Base-by-base conservation (phyloP, 257 asterid genomes). In the Paraleonurus japonicus region DNA sequence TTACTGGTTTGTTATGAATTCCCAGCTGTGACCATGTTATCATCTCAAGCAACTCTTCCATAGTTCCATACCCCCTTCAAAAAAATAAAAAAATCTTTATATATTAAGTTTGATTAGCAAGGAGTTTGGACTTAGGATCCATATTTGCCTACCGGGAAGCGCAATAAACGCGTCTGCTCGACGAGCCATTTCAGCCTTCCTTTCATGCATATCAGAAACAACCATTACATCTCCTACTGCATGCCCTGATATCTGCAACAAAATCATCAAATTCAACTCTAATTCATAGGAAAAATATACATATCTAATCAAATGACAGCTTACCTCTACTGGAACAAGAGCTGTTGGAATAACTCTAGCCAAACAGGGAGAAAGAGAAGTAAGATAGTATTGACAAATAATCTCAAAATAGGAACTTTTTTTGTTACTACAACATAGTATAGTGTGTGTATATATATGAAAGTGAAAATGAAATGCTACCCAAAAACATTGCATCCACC, bases 121-220 rank as follows among this genome's bases (percentile, higher is more conserved):
- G 53, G 24, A 30, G 4, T 10, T 63, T 26, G 37, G 22, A 41
- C 30, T 9, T 67, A 33, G 35, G n/a, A 16, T 48, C 35, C 30
- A 20, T 22, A 60, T 24, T 32, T 50, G 3, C 54, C 24, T 66
- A 87, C 90, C 94, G 8, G 94, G 90, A 59, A 87, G 89, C 10
- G 94, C 94, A 26, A 87, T 75, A 70, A 87, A 83, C 28, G 89
- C 89, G 6, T 87, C 86, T 3, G 90, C 87, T 33, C 79, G 69
- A 64, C 80, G 59, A 50, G 94, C 94, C 94, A 87, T 87, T 58
- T 85, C 86, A 20, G 94, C 94, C 82, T 87, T 87, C 63, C 94
- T 72, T 81, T 83, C 82, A 73, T 87, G 94, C 94, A 87, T 88
- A 74, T 88, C 86, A 51, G 89, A 71, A 16, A 88, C 90, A 45